These are phyloP conservation scores for Aureobasidium sp. DNA, from an alignment of 2,329 filamentous ascomycete species.

Conservation along the genomic window DNA sequence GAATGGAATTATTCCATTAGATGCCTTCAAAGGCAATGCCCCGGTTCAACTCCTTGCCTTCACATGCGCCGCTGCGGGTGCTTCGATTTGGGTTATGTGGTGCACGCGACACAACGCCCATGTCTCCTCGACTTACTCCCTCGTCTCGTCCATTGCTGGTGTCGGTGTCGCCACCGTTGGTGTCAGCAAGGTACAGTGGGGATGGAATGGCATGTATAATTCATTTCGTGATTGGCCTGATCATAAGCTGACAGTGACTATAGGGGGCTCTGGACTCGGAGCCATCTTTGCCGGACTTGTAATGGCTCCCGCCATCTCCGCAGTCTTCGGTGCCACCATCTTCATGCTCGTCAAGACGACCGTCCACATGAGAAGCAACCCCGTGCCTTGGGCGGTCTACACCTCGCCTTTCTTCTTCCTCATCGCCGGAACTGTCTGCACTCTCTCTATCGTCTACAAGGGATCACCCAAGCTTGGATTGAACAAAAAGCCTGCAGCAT, in stretches of 20 bases:
- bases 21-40: conserved; percentile 41
- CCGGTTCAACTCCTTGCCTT: conserved; percentile 36
- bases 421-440: conserved; percentile 42
- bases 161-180: conserved; percentile 51
- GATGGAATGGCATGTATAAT: too few relatives aligned
- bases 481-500: conserved; percentile 32
- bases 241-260: too few relatives aligned
- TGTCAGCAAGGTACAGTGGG: conserved; percentile 31
- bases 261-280: conserved; percentile 38
- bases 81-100: conserved; percentile 49
- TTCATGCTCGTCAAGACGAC: conserved; percentile 43
- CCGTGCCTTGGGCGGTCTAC: conserved; percentile 42
- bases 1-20: conserved; percentile 48
- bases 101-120: conserved; percentile 49
- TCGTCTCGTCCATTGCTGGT: conserved; percentile 52
- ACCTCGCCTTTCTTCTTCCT: conserved; percentile 44
- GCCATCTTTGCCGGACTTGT: conserved; percentile 37
- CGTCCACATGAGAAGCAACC: conserved; percentile 42
- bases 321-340: conserved; percentile 40
- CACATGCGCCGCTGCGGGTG: conserved; percentile 38
- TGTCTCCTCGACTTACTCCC: conserved; percentile 54
- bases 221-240: too few relatives aligned
- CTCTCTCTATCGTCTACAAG: conserved; percentile 52
- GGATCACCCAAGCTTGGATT: conserved; percentile 34
- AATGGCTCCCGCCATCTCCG: conserved; percentile 43